phyloP scores from a whole-genome alignment of 2,329 filamentous ascomycete species.

The Colletotrichum karsti region DNA sequence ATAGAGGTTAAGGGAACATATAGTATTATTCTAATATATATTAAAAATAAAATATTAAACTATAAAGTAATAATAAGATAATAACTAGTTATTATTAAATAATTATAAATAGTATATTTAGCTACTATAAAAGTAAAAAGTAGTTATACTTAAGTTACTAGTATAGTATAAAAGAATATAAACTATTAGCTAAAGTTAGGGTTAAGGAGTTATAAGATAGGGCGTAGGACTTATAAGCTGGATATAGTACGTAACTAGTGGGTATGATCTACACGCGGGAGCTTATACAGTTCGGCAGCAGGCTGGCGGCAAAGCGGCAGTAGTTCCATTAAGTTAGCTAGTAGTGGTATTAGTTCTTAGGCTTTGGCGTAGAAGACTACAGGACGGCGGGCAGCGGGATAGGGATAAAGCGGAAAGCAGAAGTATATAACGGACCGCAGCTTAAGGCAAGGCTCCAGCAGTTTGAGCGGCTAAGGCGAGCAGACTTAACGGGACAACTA shows the following conservation, averaged over 20 bases:
- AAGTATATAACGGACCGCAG: not conserved
- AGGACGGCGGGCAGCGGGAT: too few relatives aligned
- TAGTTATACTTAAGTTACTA: not conserved
- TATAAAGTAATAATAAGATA: too few relatives aligned
- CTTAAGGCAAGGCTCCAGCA: not conserved
- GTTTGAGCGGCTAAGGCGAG: not conserved
- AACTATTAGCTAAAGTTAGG: not conserved
- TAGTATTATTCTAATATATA: too few relatives aligned
- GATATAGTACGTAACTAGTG: conserved; percentile 15
- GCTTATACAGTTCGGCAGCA: conserved; percentile 3
- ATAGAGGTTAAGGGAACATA: too few relatives aligned
- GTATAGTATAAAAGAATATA: not conserved
- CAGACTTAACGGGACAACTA: conserved; percentile 1
- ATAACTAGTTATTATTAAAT: too few relatives aligned
- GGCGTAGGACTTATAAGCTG: conserved; percentile 15
- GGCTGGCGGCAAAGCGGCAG: conserved; percentile 10
- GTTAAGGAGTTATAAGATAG: too few relatives aligned
- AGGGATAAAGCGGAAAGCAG: too few relatives aligned
- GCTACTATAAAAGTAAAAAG: too few relatives aligned
- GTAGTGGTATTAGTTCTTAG: too few relatives aligned
- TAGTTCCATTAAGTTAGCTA: conserved; percentile 24
- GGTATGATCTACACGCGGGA: conserved; percentile 24
- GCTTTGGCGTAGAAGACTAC: too few relatives aligned
- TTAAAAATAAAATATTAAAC: too few relatives aligned
- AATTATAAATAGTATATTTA: conserved; percentile 3